phyloP scores from a whole-genome alignment of 768 basidiomycete species.

The Trametes sanguinea region DNA sequence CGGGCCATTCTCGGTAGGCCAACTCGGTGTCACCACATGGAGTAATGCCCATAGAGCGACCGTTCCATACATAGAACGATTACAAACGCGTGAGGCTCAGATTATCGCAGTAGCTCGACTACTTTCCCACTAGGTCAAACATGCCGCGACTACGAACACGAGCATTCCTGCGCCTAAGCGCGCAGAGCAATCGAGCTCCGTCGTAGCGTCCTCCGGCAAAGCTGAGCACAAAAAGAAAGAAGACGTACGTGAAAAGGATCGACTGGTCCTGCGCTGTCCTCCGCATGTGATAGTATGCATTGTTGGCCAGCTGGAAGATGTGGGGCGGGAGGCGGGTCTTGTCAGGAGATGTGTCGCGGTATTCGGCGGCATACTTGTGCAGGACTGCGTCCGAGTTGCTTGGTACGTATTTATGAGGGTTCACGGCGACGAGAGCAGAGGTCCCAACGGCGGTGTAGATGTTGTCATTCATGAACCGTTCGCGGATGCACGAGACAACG shows the following conservation, averaged over 20 bases:
- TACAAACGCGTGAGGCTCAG: not conserved
- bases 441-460: slow-evolving; percentile 79
- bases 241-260: slow-evolving; percentile 76
- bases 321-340: slow-evolving; percentile 75
- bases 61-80: not conserved
- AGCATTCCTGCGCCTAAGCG: not conserved
- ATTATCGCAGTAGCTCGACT: not conserved
- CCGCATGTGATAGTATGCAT: slow-evolving; percentile 95
- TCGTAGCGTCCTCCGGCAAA: not conserved
- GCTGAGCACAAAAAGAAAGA: not conserved
- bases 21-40: not conserved
- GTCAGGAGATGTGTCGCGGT: slow-evolving; percentile 70
- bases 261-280: slow-evolving; percentile 93
- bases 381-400: slow-evolving; percentile 83
- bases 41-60: not conserved
- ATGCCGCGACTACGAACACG: not conserved
- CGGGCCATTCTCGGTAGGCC: not conserved
- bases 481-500: slow-evolving; percentile 81
- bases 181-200: not conserved
- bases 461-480: slow-evolving; percentile 81
- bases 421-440: slow-evolving; percentile 79
- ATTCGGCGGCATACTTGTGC: slow-evolving; percentile 84
- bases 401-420: slow-evolving; percentile 89
- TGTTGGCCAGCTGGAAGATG: slow-evolving; percentile 88
- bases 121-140: not conserved